These are phyloP conservation scores for Stentor roeselii DNA, from an alignment of 73 alveolate species.

Conservation along the genomic window DNA sequence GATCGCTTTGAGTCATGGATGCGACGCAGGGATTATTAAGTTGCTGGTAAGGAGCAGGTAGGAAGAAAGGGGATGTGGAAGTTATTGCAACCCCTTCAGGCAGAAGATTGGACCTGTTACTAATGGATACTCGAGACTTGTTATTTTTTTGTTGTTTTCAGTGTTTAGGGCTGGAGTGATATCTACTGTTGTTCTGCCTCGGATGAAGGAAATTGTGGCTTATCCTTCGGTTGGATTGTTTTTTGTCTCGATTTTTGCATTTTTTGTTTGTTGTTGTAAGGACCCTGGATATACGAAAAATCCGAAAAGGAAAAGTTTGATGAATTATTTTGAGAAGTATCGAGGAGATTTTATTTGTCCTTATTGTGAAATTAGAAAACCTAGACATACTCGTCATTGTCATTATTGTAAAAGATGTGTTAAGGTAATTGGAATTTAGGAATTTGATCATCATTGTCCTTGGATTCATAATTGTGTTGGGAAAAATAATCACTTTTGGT, in stretches of 20 bases:
- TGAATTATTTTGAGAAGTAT: too few relatives aligned
- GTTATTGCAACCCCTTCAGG: not conserved
- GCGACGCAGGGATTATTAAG: not conserved
- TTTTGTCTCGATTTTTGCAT: not conserved
- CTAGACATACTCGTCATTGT: constrained; percentile 27
- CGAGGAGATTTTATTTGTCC: constrained; percentile 30
- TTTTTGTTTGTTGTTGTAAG: not conserved
- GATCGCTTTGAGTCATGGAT: not conserved
- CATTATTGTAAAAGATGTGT: constrained; percentile 35
- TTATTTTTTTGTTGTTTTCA: not conserved
- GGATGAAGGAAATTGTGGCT: not conserved
- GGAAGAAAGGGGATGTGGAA: not conserved
- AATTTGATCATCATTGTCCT: constrained; percentile 45
- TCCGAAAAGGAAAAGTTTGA: too few relatives aligned
- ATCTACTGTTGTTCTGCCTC: not conserved
- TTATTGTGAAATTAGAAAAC: constrained; percentile 29
- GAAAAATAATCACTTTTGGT: not conserved
- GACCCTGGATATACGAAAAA: too few relatives aligned
- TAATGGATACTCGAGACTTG: not conserved
- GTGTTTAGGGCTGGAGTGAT: not conserved
- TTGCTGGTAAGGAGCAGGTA: not conserved
- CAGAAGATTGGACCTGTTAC: not conserved
- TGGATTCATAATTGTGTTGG: constrained; percentile 44
- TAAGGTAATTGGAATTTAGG: not conserved
- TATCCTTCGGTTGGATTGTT: not conserved